Conservation (phyloP, 495 filamentous ascomycete species). For the Peziza echinospora region DNA sequence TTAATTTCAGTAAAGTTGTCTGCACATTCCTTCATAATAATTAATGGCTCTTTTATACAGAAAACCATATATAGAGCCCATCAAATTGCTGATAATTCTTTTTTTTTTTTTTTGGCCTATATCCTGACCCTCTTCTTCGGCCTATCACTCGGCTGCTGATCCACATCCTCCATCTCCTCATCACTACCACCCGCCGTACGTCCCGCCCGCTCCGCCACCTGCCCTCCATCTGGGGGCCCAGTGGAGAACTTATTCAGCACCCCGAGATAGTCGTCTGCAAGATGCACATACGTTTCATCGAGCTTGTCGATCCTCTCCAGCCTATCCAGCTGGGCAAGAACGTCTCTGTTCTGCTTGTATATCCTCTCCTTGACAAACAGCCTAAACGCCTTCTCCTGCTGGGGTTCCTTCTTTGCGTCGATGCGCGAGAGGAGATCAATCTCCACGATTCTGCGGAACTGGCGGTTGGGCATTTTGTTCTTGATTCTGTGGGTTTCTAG, state of each 20-base stretch:
- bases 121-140: conserved; percentile 19
- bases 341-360: conserved; percentile 53
- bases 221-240: conserved; percentile 20
- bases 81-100: no score
- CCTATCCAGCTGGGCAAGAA: conserved; percentile 55
- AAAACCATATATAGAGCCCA: no score
- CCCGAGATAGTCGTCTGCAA: conserved; percentile 64
- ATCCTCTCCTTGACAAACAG: conserved; percentile 63
- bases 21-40: no score
- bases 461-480: conserved; percentile 40
- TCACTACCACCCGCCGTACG: background rate
- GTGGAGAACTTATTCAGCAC: conserved; percentile 34
- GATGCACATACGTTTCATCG: conserved; percentile 48
- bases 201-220: conserved; percentile 6
- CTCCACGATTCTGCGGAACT: conserved; percentile 69
- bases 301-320: conserved; percentile 29
- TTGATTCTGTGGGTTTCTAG: background rate
- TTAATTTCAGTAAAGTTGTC: no score
- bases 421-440: conserved; percentile 54
- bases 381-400: conserved; percentile 39
- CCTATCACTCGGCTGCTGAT: conserved; percentile 9
- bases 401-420: conserved; percentile 11
- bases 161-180: conserved; percentile 12
- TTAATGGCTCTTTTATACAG: no score
- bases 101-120: background rate